These are phyloP conservation scores for Wickerhamiella sorbophila DNA, from an alignment of 805 yeast genomes.

Conservation along the genomic window DNA sequence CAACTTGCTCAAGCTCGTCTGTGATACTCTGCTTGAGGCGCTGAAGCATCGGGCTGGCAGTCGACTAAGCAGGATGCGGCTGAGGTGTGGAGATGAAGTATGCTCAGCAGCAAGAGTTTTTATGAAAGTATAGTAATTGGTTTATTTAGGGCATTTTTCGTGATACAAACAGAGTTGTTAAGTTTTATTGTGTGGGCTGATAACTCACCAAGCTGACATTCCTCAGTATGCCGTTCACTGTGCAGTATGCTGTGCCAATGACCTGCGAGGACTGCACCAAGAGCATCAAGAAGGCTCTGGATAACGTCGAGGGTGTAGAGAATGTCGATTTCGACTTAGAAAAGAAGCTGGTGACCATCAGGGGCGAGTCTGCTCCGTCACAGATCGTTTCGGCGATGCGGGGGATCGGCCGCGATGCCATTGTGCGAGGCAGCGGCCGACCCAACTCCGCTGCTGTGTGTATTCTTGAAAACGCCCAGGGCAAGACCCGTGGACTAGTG, in stretches of 20 bases:
- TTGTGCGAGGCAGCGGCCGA: slow-evolving; percentile 79
- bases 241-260: slow-evolving; percentile 63
- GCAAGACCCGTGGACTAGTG: slow-evolving; percentile 75
- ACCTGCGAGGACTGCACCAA: slow-evolving; percentile 61
- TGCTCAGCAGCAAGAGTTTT: no score
- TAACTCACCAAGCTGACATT: no score
- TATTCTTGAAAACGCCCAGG: slow-evolving; percentile 54
- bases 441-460: slow-evolving; percentile 86
- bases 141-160: no score
- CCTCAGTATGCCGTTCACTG: slow-evolving; percentile 8
- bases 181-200: no score
- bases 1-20: slow-evolving; percentile 42
- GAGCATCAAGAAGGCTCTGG: slow-evolving; percentile 41
- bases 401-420: slow-evolving; percentile 70
- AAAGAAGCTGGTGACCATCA: slow-evolving; percentile 48
- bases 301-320: slow-evolving; percentile 31
- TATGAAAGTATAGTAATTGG: no score
- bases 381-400: slow-evolving; percentile 53
- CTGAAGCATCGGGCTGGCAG: background rate
- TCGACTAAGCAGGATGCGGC: background rate
- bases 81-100: no score
- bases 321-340: slow-evolving; percentile 42
- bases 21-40: slow-evolving; percentile 42
- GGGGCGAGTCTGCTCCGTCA: slow-evolving; percentile 67
- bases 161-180: no score